These are phyloP conservation scores for Paraconiothyrium sp. DNA, from an alignment of 2,329 filamentous ascomycete genomes.

Conservation along the genomic window DNA sequence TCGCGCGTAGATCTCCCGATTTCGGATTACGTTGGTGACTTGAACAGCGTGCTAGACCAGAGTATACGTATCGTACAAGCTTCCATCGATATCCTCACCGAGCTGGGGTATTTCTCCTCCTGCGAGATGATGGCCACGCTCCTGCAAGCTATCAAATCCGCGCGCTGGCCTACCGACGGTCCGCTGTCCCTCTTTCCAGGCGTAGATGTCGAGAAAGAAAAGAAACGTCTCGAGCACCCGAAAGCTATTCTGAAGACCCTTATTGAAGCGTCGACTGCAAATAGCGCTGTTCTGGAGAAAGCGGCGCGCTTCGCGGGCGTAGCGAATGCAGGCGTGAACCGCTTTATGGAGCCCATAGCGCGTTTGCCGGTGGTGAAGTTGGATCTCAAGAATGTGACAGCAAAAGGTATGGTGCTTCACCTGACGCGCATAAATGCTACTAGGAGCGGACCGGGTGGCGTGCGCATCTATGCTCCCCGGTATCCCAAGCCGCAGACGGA, in stretches of 20 bases:
- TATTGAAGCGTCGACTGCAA: conserved; percentile 48
- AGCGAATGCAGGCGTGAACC: conserved; percentile 53
- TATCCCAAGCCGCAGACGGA: conserved; percentile 97
- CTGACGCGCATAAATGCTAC: conserved; percentile 72
- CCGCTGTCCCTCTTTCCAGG: conserved; percentile 83
- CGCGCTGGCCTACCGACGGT: conserved; percentile 86
- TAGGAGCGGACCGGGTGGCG: conserved; percentile 57
- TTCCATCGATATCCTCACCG: conserved; percentile 90
- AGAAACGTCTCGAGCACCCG: conserved; percentile 53
- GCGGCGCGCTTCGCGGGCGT: conserved; percentile 62
- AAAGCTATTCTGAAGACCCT: conserved; percentile 48
- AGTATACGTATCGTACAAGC: conserved; percentile 97
- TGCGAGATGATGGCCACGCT: conserved; percentile 84
- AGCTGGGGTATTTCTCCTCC: conserved; percentile 82
- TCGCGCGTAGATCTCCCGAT: conserved; percentile 92
- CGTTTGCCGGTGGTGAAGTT: conserved; percentile 76
- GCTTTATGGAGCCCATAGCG: conserved; percentile 68
- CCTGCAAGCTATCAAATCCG: conserved; percentile 91
- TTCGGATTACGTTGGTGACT: conserved; percentile 95
- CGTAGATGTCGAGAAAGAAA: conserved; percentile 61
- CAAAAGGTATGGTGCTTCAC: conserved; percentile 69
- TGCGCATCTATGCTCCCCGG: conserved; percentile 82
- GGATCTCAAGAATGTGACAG: conserved; percentile 67
- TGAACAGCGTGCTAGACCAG: conserved; percentile 88
- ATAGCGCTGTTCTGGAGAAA: conserved; percentile 41